phyloP scores from a whole-genome alignment of 2,329 filamentous ascomycete genomes.

The Davidsoniella virescens region DNA sequence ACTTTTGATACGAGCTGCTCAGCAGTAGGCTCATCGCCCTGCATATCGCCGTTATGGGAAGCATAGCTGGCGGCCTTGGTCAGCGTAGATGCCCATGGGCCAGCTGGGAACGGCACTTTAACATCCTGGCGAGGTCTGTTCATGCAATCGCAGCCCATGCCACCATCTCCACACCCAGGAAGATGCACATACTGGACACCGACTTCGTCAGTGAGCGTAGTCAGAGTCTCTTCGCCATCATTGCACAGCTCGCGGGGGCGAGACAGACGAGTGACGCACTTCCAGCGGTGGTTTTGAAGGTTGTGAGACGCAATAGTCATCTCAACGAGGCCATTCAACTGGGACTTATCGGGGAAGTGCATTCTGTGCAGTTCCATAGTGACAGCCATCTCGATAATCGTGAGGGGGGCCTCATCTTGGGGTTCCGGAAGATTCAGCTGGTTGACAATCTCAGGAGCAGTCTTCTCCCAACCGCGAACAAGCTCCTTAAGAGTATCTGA shows the following conservation, averaged over 20 bases:
- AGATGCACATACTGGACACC: conserved; percentile 33
- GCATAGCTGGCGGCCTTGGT: conserved; percentile 39
- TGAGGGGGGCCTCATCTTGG: conserved; percentile 35
- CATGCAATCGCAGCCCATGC: conserved; percentile 35
- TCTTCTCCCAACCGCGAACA: conserved; percentile 38
- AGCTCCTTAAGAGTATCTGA: conserved; percentile 39
- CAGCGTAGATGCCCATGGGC: conserved; percentile 41
- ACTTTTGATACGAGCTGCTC: conserved; percentile 21
- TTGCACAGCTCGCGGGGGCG: conserved; percentile 39
- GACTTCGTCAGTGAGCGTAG: conserved; percentile 30
- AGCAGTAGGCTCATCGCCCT: conserved; percentile 17
- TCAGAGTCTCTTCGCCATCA: conserved; percentile 24
- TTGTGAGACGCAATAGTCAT: conserved; percentile 37
- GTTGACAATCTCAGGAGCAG: conserved; percentile 39
- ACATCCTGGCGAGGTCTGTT: conserved; percentile 31
- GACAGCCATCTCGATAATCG: conserved; percentile 46
- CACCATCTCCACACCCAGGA: conserved; percentile 32
- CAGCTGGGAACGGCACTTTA: conserved; percentile 40
- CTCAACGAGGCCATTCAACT: conserved; percentile 43
- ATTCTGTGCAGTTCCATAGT: conserved; percentile 42
- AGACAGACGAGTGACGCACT: conserved; percentile 41
- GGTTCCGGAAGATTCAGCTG: conserved; percentile 30
- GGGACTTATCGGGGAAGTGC: conserved; percentile 41
- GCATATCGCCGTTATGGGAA: conserved; percentile 24
- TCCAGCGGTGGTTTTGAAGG: conserved; percentile 42